These are phyloP conservation scores for Akebia trifoliata DNA, from an alignment of 164 flowering plant species.

Conservation along the genomic window DNA sequence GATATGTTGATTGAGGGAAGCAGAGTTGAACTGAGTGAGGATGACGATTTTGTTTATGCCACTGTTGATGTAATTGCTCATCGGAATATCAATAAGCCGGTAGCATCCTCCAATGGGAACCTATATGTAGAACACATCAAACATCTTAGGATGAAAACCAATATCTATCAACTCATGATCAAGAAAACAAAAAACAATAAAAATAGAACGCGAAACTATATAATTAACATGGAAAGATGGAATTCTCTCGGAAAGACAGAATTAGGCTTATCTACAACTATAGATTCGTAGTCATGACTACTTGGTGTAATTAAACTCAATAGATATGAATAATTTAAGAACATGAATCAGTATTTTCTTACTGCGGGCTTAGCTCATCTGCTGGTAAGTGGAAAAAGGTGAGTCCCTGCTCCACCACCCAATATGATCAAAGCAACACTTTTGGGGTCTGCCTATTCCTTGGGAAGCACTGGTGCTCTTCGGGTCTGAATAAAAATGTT, in stretches of 20 bases:
- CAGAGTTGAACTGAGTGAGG: constrained; percentile 74
- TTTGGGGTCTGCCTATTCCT: constrained; percentile 48
- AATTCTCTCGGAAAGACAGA: too few species aligned
- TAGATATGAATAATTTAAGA: neutral
- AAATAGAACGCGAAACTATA: neutral
- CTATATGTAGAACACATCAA: constrained; percentile 26
- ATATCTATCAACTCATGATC: neutral
- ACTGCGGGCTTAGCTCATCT: constrained; percentile 81
- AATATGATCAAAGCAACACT: constrained; percentile 63
- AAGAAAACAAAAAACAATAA: neutral
- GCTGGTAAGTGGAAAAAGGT: constrained; percentile 74
- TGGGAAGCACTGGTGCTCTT: constrained; percentile 32
- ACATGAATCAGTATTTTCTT: constrained; percentile 19
- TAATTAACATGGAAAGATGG: too few species aligned
- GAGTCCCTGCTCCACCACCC: constrained; percentile 91
- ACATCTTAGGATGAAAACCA: neutral
- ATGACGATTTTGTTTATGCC: constrained; percentile 69
- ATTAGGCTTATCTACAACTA: neutral
- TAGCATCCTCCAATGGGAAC: constrained; percentile 83
- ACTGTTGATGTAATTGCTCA: constrained; percentile 88
- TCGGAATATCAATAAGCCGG: constrained; percentile 74
- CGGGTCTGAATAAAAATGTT: constrained; percentile 27
- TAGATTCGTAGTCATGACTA: neutral
- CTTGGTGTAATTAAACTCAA: neutral
- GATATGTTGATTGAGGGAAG: constrained; percentile 76